phyloP scores from a whole-genome alignment of 805 yeast species.

The Cyberlindnera japonica region DNA sequence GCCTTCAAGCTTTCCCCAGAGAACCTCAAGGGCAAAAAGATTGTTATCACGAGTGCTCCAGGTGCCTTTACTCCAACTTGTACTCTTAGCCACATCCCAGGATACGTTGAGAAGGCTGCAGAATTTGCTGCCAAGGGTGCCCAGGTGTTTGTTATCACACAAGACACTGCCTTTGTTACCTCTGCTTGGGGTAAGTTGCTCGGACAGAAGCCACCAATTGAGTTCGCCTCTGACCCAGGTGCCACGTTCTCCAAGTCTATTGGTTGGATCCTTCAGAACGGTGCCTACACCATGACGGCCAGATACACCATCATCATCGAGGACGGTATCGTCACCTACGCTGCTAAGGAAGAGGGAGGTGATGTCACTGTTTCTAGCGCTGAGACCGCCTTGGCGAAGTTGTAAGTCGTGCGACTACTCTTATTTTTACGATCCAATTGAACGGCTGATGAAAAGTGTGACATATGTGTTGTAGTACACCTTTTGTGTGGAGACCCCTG shows the following conservation, averaged over 20 bases:
- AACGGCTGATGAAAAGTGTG: neutral
- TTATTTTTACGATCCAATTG: neutral
- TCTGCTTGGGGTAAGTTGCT: constrained; percentile 58
- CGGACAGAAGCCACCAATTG: constrained; percentile 32
- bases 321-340: constrained; percentile 49
- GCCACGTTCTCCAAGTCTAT: constrained; percentile 54
- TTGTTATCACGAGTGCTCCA: constrained; percentile 73
- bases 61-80: constrained; percentile 90
- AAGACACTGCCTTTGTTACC: constrained; percentile 69
- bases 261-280: constrained; percentile 56
- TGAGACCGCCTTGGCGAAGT: constrained; percentile 29
- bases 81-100: constrained; percentile 68
- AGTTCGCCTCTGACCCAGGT: constrained; percentile 65
- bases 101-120: constrained; percentile 46
- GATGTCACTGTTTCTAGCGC: constrained; percentile 28
- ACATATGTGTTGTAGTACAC: neutral
- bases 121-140: constrained; percentile 58
- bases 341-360: constrained; percentile 32
- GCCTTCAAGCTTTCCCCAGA: constrained; percentile 25
- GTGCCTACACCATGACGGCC: constrained; percentile 50
- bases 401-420: constrained; percentile 14
- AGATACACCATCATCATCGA: constrained; percentile 74
- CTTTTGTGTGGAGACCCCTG: neutral
- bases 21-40: constrained; percentile 30
- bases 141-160: constrained; percentile 53